These are phyloP conservation scores for Ailanthus altissimus DNA, from an alignment of 345 rosid genomes.

Conservation along the genomic window DNA sequence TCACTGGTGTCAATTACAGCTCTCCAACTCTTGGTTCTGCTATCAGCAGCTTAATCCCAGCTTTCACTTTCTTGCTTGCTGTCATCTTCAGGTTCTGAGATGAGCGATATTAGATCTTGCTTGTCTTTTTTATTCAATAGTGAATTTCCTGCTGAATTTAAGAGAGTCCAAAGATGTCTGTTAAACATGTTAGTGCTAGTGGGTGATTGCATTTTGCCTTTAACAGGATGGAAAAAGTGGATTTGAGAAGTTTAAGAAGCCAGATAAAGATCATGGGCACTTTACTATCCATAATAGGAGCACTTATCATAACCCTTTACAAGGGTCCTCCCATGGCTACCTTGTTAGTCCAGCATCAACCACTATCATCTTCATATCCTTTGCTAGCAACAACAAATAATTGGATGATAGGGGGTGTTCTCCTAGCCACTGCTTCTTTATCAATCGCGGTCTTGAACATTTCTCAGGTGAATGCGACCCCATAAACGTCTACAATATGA, in stretches of 20 bases:
- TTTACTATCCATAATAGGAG: slow-evolving; percentile 46
- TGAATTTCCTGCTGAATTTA: neutral
- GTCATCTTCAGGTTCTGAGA: slow-evolving; percentile 51
- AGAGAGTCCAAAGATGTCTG: neutral
- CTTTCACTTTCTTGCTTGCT: slow-evolving; percentile 63
- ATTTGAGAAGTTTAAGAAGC: slow-evolving; percentile 41
- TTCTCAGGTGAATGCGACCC: slow-evolving; percentile 41
- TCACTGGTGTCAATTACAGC: slow-evolving; percentile 51
- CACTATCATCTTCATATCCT: slow-evolving; percentile 16
- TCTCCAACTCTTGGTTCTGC: slow-evolving; percentile 63
- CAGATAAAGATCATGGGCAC: slow-evolving; percentile 50
- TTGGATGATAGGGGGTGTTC: slow-evolving; percentile 54
- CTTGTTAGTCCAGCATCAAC: neutral
- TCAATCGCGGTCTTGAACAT: slow-evolving; percentile 34
- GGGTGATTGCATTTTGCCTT: neutral
- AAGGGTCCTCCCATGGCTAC: slow-evolving; percentile 42
- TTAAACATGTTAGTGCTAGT: neutral
- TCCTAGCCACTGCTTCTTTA: slow-evolving; percentile 38
- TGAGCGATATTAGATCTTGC: neutral
- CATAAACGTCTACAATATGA: neutral
- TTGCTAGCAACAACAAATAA: slow-evolving; percentile 15
- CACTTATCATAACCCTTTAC: slow-evolving; percentile 44
- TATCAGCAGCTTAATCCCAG: slow-evolving; percentile 46
- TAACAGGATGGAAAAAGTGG: slow-evolving; percentile 54
- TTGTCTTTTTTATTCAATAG: neutral